These are phyloP conservation scores for Venturia oleaginea DNA, from an alignment of 2,329 filamentous ascomycete genomes.

Conservation along the genomic window DNA sequence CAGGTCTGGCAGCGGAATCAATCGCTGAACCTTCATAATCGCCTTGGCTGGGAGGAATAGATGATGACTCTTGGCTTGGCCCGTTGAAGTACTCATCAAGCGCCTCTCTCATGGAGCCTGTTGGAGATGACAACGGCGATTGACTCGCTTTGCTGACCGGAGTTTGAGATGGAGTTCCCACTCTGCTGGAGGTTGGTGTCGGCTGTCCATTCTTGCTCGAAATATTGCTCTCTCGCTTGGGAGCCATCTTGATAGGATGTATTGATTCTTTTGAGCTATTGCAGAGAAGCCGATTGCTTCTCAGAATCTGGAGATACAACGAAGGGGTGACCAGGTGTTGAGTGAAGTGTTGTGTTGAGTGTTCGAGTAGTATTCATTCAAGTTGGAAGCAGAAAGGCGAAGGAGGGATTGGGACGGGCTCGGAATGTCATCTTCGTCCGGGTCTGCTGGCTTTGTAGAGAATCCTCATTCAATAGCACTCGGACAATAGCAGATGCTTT, in stretches of 20 bases:
- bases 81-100: not conserved
- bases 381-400: conserved; percentile 3
- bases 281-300: not conserved
- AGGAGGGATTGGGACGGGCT: not conserved
- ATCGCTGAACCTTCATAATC: not conserved
- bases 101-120: not conserved
- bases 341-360: not conserved
- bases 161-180: not conserved
- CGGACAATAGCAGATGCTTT: not conserved
- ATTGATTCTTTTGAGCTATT: not conserved
- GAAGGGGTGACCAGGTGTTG: not conserved
- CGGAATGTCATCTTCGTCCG: not conserved
- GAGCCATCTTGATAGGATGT: not conserved
- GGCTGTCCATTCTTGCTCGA: not conserved
- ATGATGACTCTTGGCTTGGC: not conserved
- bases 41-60: not conserved
- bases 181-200: not conserved
- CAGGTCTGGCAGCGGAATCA: not conserved
- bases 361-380: not conserved
- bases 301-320: not conserved
- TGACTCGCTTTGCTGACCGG: not conserved
- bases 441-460: not conserved
- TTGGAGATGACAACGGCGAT: not conserved
- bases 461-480: not conserved
- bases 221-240: not conserved